Base-by-base conservation (phyloP, 2,329 filamentous ascomycete species). In the Stachybotrys chartarum region DNA sequence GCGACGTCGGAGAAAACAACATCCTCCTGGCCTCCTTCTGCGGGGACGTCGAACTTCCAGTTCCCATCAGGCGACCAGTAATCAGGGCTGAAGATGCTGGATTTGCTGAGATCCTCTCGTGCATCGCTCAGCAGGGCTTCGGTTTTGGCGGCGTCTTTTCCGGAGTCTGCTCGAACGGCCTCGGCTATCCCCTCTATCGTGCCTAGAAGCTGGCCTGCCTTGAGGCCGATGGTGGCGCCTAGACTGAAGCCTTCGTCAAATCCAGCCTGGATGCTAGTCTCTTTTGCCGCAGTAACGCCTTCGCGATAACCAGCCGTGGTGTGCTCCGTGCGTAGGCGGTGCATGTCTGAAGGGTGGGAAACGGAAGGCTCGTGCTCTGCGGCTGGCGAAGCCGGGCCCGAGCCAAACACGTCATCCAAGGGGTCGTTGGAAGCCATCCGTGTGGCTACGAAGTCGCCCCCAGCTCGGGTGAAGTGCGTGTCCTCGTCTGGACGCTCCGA, bases 231-330 rank as follows among this genome's bases (percentile, higher is more conserved):
- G 53, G 87, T 85, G 1, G 91, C 92, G 12, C 94, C 94, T 0
- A 97, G 78, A 14, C 84, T 79, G 68, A 91, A 97, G 0, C 93
- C 93, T 60, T 93, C 90, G 68, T 99, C 94, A 66, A 99, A 97
- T 0, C 93, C 93, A 14, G 79, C 78, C 72, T 99, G 94, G 30
- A 97, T 83, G 64, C 85, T 87, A 51, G 79, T 74, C 30, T 82
- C 82, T 69, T 97, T 97, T 35, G 88, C 88, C 3, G 76, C 76
- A 0, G 87, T 81, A 54, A 97, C 82, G 49, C 93, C 94, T 64
- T 97, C 92, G 57, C 93, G 87, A 72, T 97, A 97, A 18, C 94
- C 94, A 45, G 89, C 86, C 7, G 89, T 97, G 53, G 84, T 81
- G 69, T 96, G 91, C 55, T 88, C 85, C 47, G 83, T 80, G 63